These are phyloP conservation scores for Diatrype stigma DNA, from an alignment of 2,329 filamentous ascomycete genomes.

Conservation along the genomic window DNA sequence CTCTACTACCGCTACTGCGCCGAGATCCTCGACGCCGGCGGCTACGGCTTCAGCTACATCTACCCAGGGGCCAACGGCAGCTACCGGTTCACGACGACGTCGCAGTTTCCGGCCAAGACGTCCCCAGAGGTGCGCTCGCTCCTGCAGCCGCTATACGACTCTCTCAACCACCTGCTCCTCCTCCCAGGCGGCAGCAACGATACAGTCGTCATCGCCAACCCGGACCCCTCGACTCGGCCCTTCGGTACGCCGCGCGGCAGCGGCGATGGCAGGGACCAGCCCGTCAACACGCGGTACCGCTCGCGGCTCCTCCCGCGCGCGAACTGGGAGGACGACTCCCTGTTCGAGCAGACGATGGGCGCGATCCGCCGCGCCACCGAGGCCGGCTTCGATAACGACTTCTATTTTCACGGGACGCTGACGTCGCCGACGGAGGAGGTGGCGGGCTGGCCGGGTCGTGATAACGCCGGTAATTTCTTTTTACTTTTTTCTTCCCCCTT, in stretches of 20 bases:
- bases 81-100: constrained; percentile 27
- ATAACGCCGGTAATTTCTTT: constrained; percentile 34
- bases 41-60: constrained; percentile 33
- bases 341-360: constrained; percentile 21
- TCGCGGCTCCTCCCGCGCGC: constrained; percentile 29
- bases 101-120: constrained; percentile 28
- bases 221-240: constrained; percentile 18
- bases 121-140: constrained; percentile 18
- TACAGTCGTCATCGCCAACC: constrained; percentile 25
- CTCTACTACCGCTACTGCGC: constrained; percentile 30
- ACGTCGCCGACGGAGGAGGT: constrained; percentile 26
- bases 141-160: constrained; percentile 29
- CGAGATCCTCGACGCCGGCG: constrained; percentile 30
- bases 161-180: constrained; percentile 23
- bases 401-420: constrained; percentile 30
- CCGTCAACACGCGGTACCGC: constrained; percentile 27
- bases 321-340: constrained; percentile 23
- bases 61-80: constrained; percentile 21
- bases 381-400: constrained; percentile 29
- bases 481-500: no score
- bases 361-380: constrained; percentile 30
- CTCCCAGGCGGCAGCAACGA: constrained; percentile 22
- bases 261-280: constrained; percentile 20
- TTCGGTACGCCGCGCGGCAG: constrained; percentile 25
- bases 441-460: constrained; percentile 25